Evolutionary conservation across 2,329 filamentous ascomycete genomes (phyloP).

Genomic region (Magnaporthiopsis rhizophila): DNA sequence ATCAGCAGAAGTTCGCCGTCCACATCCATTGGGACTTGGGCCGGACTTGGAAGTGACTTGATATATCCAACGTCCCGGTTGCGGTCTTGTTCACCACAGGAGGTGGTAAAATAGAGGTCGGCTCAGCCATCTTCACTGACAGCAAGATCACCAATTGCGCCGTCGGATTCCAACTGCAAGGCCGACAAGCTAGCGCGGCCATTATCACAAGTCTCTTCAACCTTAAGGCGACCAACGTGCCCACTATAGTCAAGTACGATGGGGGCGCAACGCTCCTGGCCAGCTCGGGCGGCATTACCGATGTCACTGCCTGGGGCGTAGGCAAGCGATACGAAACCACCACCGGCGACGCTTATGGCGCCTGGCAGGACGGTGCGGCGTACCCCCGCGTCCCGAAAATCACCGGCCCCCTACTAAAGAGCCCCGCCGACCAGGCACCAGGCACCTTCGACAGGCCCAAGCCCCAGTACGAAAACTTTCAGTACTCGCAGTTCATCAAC

Average conservation of each 20-base stretch:
- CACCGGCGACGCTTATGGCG: too few species aligned
- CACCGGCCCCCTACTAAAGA: too few species aligned
- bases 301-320: slow-evolving; percentile 35
- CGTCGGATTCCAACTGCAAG: slow-evolving; percentile 7
- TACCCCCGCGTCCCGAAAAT: too few species aligned
- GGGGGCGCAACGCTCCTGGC: slow-evolving; percentile 38
- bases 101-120: slow-evolving; percentile 9
- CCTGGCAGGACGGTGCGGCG: too few species aligned
- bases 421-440: too few species aligned
- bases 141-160: slow-evolving; percentile 6
- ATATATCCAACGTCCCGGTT: slow-evolving; percentile 56
- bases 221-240: slow-evolving; percentile 30
- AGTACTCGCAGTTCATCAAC: too few species aligned
- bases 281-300: slow-evolving; percentile 27
- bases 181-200: slow-evolving; percentile 21
- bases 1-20: slow-evolving; percentile 29
- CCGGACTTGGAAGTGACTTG: slow-evolving; percentile 19
- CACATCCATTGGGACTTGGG: slow-evolving; percentile 11
- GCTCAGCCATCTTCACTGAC: slow-evolving; percentile 13
- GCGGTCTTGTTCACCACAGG: slow-evolving; percentile 54
- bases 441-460: too few species aligned
- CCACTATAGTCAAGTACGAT: slow-evolving; percentile 32
- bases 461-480: too few species aligned
- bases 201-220: slow-evolving; percentile 41
- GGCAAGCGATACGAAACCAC: slow-evolving; percentile 8